Conservation (phyloP, 805 yeast species). For the Candida endomychidarum region DNA sequence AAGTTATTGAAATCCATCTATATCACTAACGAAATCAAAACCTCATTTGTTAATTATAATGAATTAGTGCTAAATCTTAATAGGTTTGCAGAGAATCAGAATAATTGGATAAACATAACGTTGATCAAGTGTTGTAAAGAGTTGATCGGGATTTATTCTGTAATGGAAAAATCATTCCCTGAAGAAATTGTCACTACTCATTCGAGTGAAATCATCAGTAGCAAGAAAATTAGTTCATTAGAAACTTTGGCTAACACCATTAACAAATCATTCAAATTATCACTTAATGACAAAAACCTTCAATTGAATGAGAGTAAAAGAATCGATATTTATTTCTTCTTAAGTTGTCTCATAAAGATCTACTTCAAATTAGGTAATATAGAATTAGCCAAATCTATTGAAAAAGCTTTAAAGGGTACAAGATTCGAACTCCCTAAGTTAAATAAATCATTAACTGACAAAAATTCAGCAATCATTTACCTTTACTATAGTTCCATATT, state of each 20-base stretch:
- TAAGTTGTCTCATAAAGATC: slow-evolving; percentile 65
- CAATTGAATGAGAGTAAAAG: slow-evolving; percentile 50
- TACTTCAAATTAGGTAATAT: slow-evolving; percentile 66
- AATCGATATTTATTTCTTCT: slow-evolving; percentile 66
- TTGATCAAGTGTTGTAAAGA: slow-evolving; percentile 42
- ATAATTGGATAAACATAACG: slow-evolving; percentile 52
- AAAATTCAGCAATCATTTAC: slow-evolving; percentile 56
- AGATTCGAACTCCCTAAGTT: slow-evolving; percentile 52
- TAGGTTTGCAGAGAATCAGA: slow-evolving; percentile 52
- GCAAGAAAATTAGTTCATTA: slow-evolving; percentile 25
- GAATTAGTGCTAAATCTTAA: slow-evolving; percentile 47
- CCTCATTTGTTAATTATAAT: slow-evolving; percentile 34
- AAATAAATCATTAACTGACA: slow-evolving; percentile 31
- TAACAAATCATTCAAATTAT: slow-evolving; percentile 71
- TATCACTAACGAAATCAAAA: slow-evolving; percentile 30
- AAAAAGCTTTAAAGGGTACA: slow-evolving; percentile 63
- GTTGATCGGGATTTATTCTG: slow-evolving; percentile 40
- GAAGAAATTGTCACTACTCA: slow-evolving; percentile 21
- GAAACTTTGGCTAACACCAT: slow-evolving; percentile 63
- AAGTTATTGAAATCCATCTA: slow-evolving; percentile 36
- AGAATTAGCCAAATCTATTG: slow-evolving; percentile 72
- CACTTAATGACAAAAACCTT: slow-evolving; percentile 76
- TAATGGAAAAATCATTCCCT: slow-evolving; percentile 29
- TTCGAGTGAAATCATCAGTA: slow-evolving; percentile 15
- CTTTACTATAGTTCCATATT: slow-evolving; percentile 69